Conservation (phyloP, 257 asterid genomes). For the Mitragyna speciosa region DNA sequence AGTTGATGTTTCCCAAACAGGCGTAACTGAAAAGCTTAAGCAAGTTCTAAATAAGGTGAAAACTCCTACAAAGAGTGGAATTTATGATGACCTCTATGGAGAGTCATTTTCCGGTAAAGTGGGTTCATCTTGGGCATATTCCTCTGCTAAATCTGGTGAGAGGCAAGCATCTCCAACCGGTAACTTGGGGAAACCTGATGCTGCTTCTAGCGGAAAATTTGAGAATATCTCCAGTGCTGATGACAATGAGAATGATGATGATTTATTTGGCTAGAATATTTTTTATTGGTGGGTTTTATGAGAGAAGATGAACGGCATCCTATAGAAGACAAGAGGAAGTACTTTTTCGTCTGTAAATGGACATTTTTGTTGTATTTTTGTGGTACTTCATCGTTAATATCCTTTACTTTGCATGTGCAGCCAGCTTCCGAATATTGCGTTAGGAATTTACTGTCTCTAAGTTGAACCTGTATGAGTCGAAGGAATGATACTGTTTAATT, state of each 20-base stretch:
- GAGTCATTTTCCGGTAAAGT: conserved; percentile 74
- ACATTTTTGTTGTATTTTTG: conserved; percentile 45
- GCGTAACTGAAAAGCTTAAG: conserved; percentile 80
- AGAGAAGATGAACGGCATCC: conserved; percentile 26
- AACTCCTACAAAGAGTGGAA: conserved; percentile 71
- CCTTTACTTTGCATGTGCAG: conserved; percentile 19
- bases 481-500: not conserved
- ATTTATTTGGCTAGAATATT: conserved; percentile 72
- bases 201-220: conserved; percentile 32
- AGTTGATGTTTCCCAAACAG: conserved; percentile 47
- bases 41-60: conserved; percentile 84
- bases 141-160: conserved; percentile 40
- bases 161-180: conserved; percentile 40
- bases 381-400: conserved; percentile 34
- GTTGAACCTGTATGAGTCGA: conserved; percentile 5
- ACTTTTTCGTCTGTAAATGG: conserved; percentile 27
- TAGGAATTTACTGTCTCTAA: conserved; percentile 3
- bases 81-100: conserved; percentile 89
- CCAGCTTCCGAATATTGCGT: conserved; percentile 13
- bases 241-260: conserved; percentile 59
- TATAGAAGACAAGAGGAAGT: conserved; percentile 35
- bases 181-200: conserved; percentile 34
- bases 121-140: conserved; percentile 84
- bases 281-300: conserved; percentile 7
- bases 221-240: conserved; percentile 31